phyloP scores from a whole-genome alignment of 345 rosid species.

The Boechera divaricarpa region DNA sequence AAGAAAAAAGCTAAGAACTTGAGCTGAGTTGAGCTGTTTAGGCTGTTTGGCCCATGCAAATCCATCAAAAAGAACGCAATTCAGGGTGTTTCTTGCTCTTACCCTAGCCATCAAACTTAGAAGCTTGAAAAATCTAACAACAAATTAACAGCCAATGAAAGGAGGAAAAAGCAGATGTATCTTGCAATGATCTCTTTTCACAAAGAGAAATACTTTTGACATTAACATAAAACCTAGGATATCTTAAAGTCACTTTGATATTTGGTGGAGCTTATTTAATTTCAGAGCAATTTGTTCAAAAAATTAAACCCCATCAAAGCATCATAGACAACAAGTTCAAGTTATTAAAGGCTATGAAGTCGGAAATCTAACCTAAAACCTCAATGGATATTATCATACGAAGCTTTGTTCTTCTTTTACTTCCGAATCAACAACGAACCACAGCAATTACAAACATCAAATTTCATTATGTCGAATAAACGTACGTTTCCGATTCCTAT shows the following conservation, averaged over 20 bases:
- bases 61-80: neutral
- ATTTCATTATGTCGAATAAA: neutral
- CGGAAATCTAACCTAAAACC: slow-evolving; percentile 12
- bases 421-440: slow-evolving; percentile 1
- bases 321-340: slow-evolving; percentile 4
- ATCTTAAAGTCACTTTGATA: neutral
- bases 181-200: too few species aligned
- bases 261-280: slow-evolving; percentile 3
- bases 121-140: neutral
- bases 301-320: neutral
- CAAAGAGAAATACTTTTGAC: neutral
- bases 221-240: neutral
- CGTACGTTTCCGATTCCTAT: neutral
- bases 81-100: slow-evolving; percentile 14
- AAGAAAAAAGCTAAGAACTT: slow-evolving; percentile 28
- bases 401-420: neutral
- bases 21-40: neutral
- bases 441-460: neutral
- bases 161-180: too few species aligned
- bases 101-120: neutral
- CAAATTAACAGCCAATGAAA: too few species aligned
- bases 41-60: too few species aligned
- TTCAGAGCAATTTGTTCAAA: neutral
- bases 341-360: neutral
- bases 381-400: neutral